Base-by-base conservation (phyloP, 1,139 yeast species). In the Fermentozyma sake region DNA sequence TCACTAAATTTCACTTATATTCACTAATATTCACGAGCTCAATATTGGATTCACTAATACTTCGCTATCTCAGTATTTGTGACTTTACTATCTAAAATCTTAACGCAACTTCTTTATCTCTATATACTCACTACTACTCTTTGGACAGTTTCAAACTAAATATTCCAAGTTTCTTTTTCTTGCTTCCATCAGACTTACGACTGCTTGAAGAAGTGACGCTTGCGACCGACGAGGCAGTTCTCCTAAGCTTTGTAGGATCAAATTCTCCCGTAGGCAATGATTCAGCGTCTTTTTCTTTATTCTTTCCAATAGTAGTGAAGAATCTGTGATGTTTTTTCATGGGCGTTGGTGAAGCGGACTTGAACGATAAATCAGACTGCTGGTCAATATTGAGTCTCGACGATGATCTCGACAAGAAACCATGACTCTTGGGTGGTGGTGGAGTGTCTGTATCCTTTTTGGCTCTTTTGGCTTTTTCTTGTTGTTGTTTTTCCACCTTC, bases 281-380 rank as follows among this genome's bases (percentile, higher is more conserved):
- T 10, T 16, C 24, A 3, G 10, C 11, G 7, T 14, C 9, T 4
- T 3, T 9, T 5, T 22, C 24, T 14, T 14, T 6, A 14, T 11
- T 16, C 11, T 10, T 16, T 9, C 9, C 12, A 9, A 11, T 14
- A 3, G 16, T 12, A 22, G 15, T 18, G 23, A 46, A 42, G 10
- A 46, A 23, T 4, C 49, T 44, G 18, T 39, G 42, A 28, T 35
- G 42, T 23, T 41, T 38, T 21, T 39, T 41, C n/a, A 23, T 20
- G 17, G 27, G 12, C 15, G 16, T 16, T 13, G 16, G 11, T 11
- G 38, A 33, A 9, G 31, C 28, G 13, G 35, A 44, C n/a, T n/a
- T n/a, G n/a, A n/a, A n/a, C n/a, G n/a, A n/a, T n/a, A n/a, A n/a
- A 11, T 41, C 50, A 14, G 39, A 35, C n/a, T n/a, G n/a, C n/a